Percentiles rank a stretch among this genome's conserved stretches.
These are phyloP conservation scores for Guyanaporus albipodus DNA, from an alignment of 768 basidiomycete genomes.

Conservation along the genomic window DNA sequence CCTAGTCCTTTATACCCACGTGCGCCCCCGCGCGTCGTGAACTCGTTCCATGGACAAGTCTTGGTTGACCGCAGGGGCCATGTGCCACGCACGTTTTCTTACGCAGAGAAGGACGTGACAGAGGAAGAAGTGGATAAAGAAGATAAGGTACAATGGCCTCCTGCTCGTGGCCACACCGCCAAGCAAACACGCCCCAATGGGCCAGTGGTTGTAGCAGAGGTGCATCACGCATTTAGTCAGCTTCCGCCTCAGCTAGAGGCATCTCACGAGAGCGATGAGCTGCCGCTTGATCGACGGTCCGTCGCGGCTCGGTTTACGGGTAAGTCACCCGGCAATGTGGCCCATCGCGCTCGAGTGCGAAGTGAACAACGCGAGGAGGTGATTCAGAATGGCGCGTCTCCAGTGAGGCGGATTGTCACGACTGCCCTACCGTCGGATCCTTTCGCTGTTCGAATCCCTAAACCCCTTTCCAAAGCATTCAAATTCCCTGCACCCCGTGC, in stretches of 20 bases:
- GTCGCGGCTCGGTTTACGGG: constrained; percentile 2
- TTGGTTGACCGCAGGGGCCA: constrained; percentile 19
- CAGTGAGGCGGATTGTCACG: not conserved
- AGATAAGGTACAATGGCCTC: constrained; percentile 10
- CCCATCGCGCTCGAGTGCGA: not conserved
- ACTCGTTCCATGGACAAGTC: constrained; percentile 15
- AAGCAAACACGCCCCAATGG: not conserved
- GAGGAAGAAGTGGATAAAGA: not conserved
- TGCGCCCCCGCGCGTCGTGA: constrained; percentile 22
- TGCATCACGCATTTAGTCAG: constrained; percentile 20
- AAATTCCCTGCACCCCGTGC: constrained; percentile 17
- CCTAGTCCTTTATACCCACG: not conserved
- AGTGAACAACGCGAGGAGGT: not conserved
- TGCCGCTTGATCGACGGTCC: not conserved
- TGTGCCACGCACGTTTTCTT: constrained; percentile 7
- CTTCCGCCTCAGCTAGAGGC: not conserved
- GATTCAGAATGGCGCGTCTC: not conserved
- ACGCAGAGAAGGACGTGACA: not conserved
- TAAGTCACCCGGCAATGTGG: not conserved
- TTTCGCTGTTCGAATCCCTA: not conserved
- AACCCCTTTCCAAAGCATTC: not conserved
- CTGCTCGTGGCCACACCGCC: constrained; percentile 4
- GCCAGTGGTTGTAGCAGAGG: not conserved
- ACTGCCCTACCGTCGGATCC: not conserved
- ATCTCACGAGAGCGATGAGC: too few species aligned